Percentiles rank a stretch among this genome's conserved stretches.
Evolutionary conservation across 2,329 filamentous ascomycete species (phyloP).

Genomic region (Trichoderma simmonsii): DNA sequence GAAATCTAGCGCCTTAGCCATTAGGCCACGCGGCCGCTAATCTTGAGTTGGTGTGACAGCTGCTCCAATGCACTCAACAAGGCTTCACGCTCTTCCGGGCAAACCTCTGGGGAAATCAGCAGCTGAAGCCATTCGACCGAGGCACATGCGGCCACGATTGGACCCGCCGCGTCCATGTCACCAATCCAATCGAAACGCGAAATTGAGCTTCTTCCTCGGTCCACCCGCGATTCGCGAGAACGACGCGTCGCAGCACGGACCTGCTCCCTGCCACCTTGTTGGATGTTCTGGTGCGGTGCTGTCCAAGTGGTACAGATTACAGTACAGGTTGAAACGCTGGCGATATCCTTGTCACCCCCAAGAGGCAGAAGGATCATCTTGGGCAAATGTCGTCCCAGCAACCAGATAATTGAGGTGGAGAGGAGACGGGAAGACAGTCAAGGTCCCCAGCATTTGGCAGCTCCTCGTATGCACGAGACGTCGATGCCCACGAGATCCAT

Average conservation of each 20-base stretch:
- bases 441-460: conserved; percentile 1
- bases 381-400: conserved; percentile 1
- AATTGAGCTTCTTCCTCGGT: neutral
- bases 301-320: neutral
- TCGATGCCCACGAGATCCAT: conserved; percentile 11
- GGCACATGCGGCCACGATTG: conserved; percentile 13
- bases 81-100: neutral
- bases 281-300: neutral
- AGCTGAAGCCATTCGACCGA: conserved; percentile 17
- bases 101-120: conserved; percentile 11
- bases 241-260: conserved; percentile 19
- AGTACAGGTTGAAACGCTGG: neutral
- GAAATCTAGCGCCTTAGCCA: conserved; percentile 39
- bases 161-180: conserved; percentile 2
- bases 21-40: conserved; percentile 35
- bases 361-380: neutral
- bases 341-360: conserved; percentile 2
- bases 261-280: conserved; percentile 13
- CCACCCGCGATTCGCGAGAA: conserved; percentile 12
- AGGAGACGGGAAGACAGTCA: conserved; percentile 1
- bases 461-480: conserved; percentile 5
- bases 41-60: neutral
- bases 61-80: conserved; percentile 10
- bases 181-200: conserved; percentile 5
- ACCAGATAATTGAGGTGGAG: conserved; percentile 13